phyloP scores from a whole-genome alignment of 345 rosid genomes.

The Citrus sp. region DNA sequence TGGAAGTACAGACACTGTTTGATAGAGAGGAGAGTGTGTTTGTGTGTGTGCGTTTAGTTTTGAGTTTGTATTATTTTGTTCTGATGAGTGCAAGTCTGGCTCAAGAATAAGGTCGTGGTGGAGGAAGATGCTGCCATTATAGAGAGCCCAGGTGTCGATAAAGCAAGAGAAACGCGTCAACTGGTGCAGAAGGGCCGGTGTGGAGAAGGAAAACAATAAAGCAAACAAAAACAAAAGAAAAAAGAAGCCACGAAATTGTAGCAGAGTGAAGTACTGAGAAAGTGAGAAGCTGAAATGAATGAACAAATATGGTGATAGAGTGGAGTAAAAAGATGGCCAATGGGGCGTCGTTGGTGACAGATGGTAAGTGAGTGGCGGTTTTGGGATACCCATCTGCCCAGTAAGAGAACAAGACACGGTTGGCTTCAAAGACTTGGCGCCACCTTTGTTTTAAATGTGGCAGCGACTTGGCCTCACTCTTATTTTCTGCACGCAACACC shows the following conservation, averaged over 20 bases:
- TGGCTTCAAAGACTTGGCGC: slow-evolving; percentile 6
- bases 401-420: slow-evolving; percentile 19
- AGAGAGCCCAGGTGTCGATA: slow-evolving; percentile 27
- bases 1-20: not conserved
- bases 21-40: not conserved
- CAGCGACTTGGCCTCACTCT: not conserved
- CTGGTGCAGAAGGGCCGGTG: slow-evolving; percentile 8
- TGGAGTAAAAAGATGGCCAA: not conserved
- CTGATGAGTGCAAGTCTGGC: slow-evolving; percentile 9
- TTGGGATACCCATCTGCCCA: slow-evolving; percentile 38
- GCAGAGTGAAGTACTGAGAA: slow-evolving; percentile 5
- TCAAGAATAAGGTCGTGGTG: slow-evolving; percentile 14
- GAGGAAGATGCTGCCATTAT: slow-evolving; percentile 23
- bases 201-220: not conserved
- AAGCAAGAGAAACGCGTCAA: slow-evolving; percentile 35
- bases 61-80: not conserved
- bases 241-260: slow-evolving; percentile 6
- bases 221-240: not conserved
- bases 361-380: slow-evolving; percentile 32
- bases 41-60: not conserved
- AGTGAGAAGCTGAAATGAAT: not conserved
- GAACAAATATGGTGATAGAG: slow-evolving; percentile 12
- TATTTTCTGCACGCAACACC: not conserved
- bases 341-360: slow-evolving; percentile 23
- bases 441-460: not conserved